Evolutionary conservation across 257 asterid species (phyloP).

Genomic region (Nicotiana attenuata): DNA sequence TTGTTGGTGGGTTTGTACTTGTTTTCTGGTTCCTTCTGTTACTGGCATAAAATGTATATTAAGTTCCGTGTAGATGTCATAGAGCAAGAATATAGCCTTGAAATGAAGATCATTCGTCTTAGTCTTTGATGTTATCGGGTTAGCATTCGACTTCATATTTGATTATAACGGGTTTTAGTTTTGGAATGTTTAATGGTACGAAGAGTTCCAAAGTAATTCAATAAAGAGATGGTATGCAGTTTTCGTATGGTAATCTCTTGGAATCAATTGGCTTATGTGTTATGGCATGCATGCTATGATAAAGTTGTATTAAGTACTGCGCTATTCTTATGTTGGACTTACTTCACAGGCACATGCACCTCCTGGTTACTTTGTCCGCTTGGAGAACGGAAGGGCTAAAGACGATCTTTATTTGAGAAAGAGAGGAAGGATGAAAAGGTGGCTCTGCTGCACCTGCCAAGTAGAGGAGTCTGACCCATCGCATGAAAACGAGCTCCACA

Average conservation of each 20-base stretch:
- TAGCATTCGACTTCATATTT: neutral
- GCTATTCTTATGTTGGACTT: neutral
- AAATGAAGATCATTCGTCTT: neutral
- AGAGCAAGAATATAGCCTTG: neutral
- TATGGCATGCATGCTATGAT: neutral
- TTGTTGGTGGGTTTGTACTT: neutral
- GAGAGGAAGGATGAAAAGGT: constrained; percentile 19
- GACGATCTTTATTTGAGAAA: constrained; percentile 8
- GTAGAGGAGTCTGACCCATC: constrained; percentile 9
- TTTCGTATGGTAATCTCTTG: neutral
- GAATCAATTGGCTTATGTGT: neutral
- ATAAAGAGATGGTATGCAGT: neutral
- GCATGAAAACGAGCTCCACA: constrained; percentile 11
- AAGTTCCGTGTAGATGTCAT: neutral
- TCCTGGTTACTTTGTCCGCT: constrained; percentile 1
- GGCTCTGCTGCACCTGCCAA: constrained; percentile 19
- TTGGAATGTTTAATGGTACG: neutral
- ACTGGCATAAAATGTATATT: neutral
- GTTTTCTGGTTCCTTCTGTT: neutral
- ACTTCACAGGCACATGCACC: constrained; percentile 12
- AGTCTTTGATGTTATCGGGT: neutral
- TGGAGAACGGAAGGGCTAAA: constrained; percentile 4
- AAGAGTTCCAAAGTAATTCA: neutral
- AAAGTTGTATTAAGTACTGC: neutral
- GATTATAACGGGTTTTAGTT: neutral